Evolutionary conservation across 768 basidiomycete genomes (phyloP), one percentile per base, ranked within the genome.

Genomic region (Chalciporus sphaerocephalus): DNA sequence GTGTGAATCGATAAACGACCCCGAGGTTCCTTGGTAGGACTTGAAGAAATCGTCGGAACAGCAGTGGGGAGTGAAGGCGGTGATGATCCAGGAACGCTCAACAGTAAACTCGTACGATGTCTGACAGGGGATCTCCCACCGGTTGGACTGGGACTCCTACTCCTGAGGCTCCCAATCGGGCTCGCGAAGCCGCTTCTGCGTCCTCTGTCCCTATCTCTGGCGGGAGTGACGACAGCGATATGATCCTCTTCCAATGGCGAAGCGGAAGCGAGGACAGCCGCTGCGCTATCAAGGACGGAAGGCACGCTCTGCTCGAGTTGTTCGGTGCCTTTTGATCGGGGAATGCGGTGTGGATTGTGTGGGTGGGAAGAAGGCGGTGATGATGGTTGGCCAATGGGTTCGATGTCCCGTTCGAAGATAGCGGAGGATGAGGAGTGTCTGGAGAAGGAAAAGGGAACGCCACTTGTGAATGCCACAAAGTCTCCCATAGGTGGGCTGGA

Each of bases 381-480:
- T 54, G 61, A 58, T 0, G 64, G 60, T n/a, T n/a, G n/a, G 5
- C 59, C 56, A 1, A 67, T 43, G 13, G 83, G 83, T 54, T 92
- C 91, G 52, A 94, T 91, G 62, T 94, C 91, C 27, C 91, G 81
- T 66, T 94, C 91, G 49, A 94, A 94, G 46, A 93, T 94, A 28
- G 91, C 90, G 1, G 89, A 92, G 0, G 87, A 88, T 0, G 87
- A 88, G 0, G 88, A 92, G 56, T 87, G 80, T 1, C 56, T 51
- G 42, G 45, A 48, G 30, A 38, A 36, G 15, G 10, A 11, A 17
- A 44, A 25, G 37, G 48, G 21, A 2, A 43, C 13, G 38, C 18
- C 18, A 35, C 23, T 30, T 27, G 52, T 53, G 12, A 59, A 48
- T 28, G 34, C 23, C 38, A 13, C 45, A 41, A 41, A 17, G 38